phyloP scores from a whole-genome alignment of 108 stramenopile genomes.

The Chaetoceros muelleri region DNA sequence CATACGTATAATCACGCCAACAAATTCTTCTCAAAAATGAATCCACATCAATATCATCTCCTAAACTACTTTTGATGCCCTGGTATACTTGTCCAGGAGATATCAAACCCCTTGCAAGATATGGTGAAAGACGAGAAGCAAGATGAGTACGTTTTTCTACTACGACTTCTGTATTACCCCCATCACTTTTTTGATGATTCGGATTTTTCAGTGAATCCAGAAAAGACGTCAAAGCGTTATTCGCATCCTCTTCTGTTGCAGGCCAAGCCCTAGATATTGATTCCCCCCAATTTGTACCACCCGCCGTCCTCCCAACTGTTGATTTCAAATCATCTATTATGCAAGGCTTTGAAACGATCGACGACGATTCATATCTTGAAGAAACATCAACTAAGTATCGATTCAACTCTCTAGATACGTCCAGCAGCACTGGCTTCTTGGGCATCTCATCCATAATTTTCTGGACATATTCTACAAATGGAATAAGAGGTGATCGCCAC shows the following conservation, averaged over 20 bases:
- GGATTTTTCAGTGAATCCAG: background rate
- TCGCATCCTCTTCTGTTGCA: background rate
- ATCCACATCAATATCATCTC: slow-evolving; percentile 7
- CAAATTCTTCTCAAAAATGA: slow-evolving; percentile 31
- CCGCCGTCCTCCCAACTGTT: background rate
- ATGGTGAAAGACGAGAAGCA: slow-evolving; percentile 18
- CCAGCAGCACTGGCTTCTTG: background rate
- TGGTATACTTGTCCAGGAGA: slow-evolving; percentile 22
- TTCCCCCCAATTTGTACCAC: background rate
- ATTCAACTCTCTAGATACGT: no score
- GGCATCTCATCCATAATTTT: background rate
- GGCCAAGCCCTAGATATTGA: background rate
- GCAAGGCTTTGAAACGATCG: background rate
- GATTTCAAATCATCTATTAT: background rate
- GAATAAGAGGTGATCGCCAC: background rate
- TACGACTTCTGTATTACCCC: no score
- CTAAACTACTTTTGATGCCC: slow-evolving; percentile 1
- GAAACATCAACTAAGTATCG: background rate
- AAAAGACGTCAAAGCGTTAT: background rate
- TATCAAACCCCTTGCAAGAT: slow-evolving; percentile 29
- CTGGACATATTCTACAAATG: background rate
- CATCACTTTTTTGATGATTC: background rate
- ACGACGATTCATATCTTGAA: background rate
- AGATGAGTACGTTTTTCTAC: background rate
- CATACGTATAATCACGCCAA: slow-evolving; percentile 11